phyloP scores from a whole-genome alignment of 495 filamentous ascomycete species.

The Pyrenopolyporus hunteri region DNA sequence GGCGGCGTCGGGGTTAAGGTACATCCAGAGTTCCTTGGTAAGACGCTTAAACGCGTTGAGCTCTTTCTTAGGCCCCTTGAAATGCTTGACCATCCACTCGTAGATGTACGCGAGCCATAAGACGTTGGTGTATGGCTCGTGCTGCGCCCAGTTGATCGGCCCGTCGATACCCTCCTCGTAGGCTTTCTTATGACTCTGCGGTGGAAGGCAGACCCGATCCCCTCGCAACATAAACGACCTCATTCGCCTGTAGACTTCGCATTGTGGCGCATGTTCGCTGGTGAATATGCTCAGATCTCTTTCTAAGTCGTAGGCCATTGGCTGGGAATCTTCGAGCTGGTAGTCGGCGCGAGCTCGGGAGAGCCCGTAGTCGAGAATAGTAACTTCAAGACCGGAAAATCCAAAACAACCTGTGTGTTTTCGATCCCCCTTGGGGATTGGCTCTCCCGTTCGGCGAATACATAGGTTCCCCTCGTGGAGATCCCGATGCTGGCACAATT shows the following conservation, averaged over 20 bases:
- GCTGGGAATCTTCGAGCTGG: constrained; percentile 31
- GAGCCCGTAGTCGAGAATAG: constrained; percentile 89
- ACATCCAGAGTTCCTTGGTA: constrained; percentile 51
- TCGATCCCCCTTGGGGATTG: constrained; percentile 47
- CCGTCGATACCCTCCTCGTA: constrained; percentile 44
- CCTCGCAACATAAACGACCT: constrained; percentile 53
- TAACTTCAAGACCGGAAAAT: constrained; percentile 73
- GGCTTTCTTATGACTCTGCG: constrained; percentile 43
- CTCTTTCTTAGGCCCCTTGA: constrained; percentile 44
- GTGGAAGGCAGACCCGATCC: constrained; percentile 41
- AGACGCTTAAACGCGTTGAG: constrained; percentile 43
- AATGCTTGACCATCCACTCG: constrained; percentile 47
- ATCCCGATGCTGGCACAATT: constrained; percentile 69
- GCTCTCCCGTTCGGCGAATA: constrained; percentile 55
- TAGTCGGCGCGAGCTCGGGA: constrained; percentile 62
- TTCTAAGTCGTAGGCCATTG: constrained; percentile 58
- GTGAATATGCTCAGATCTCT: constrained; percentile 59
- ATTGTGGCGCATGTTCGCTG: constrained; percentile 54
- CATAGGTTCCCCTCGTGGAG: constrained; percentile 90
- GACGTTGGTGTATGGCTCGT: constrained; percentile 60
- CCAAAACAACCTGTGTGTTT: constrained; percentile 60
- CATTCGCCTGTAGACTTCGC: constrained; percentile 59
- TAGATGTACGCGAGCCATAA: constrained; percentile 61
- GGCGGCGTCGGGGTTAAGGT: constrained; percentile 50
- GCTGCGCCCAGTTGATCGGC: constrained; percentile 47